Percentiles rank a stretch among this genome's conserved stretches.
Evolutionary conservation across 2,329 filamentous ascomycete species (phyloP).

Genomic region (Malbranchea zuffiana): DNA sequence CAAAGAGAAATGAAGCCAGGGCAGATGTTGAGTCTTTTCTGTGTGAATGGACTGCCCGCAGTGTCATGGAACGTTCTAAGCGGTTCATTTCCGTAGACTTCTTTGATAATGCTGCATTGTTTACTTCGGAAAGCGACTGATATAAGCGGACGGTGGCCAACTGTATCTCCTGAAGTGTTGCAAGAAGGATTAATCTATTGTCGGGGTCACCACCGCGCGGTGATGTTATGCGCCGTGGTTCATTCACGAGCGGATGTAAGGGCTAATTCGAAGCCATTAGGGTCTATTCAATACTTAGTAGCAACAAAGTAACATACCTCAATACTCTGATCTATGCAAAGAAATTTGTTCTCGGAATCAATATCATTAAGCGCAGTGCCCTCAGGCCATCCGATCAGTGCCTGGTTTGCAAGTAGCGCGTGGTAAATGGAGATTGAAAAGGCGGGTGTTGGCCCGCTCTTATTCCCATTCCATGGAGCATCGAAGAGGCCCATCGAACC

Average conservation of each 20-base stretch:
- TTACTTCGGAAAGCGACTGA: slow-evolving; percentile 24
- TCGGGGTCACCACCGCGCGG: slow-evolving; percentile 16
- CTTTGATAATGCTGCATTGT: slow-evolving; percentile 24
- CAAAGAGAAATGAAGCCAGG: slow-evolving; percentile 28
- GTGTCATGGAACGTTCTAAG: slow-evolving; percentile 33
- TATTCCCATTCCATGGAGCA: slow-evolving; percentile 8
- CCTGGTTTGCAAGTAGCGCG: slow-evolving; percentile 22
- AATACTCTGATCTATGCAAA: slow-evolving; percentile 1
- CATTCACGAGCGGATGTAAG: slow-evolving; percentile 32
- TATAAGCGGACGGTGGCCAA: slow-evolving; percentile 27
- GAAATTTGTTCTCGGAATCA: slow-evolving; percentile 4
- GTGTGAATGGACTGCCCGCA: slow-evolving; percentile 28
- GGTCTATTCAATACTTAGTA: background rate
- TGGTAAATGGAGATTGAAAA: slow-evolving; percentile 24
- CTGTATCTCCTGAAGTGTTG: slow-evolving; percentile 30
- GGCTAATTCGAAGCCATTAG: slow-evolving; percentile 22
- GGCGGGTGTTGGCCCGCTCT: background rate
- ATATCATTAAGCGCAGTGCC: slow-evolving; percentile 13
- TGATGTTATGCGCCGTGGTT: slow-evolving; percentile 25
- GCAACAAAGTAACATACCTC: slow-evolving; percentile 12
- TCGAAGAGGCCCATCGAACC: slow-evolving; percentile 20
- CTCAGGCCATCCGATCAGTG: slow-evolving; percentile 14
- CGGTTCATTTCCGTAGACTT: slow-evolving; percentile 35
- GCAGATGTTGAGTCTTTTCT: slow-evolving; percentile 35
- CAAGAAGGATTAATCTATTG: slow-evolving; percentile 20